Percentiles rank a stretch among this genome's conserved stretches.
Conservation (phyloP, 371 early-diverging fungal species). For the Apophysomyces elegans region DNA sequence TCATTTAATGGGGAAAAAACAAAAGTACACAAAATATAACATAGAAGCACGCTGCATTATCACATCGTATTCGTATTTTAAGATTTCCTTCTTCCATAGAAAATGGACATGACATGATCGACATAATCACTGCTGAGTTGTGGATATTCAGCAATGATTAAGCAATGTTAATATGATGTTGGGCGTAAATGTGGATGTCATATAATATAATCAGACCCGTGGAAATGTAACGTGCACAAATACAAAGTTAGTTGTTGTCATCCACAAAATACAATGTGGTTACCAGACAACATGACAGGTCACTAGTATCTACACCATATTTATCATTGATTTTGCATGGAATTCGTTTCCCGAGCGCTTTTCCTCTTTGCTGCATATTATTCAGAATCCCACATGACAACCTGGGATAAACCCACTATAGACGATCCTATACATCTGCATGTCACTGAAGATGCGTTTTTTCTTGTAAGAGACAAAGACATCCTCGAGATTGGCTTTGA, state of each 20-base stretch:
- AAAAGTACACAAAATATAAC: not conserved
- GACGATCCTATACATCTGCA: slow-evolving; percentile 21
- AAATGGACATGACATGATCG: too few species aligned
- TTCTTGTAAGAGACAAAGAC: slow-evolving; percentile 21
- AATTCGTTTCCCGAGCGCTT: not conserved
- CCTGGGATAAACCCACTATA: not conserved
- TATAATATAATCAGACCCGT: too few species aligned
- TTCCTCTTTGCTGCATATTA: not conserved
- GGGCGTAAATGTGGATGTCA: too few species aligned
- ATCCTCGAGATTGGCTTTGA: slow-evolving; percentile 37
- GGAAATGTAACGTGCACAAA: too few species aligned
- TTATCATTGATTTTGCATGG: not conserved
- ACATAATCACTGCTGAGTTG: too few species aligned
- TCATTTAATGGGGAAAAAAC: not conserved
- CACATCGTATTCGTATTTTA: too few species aligned
- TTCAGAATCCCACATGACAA: not conserved
- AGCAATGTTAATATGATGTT: too few species aligned
- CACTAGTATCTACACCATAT: not conserved
- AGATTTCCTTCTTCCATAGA: too few species aligned
- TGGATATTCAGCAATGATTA: too few species aligned
- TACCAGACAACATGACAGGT: not conserved
- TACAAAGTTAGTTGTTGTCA: too few species aligned
- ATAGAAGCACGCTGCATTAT: not conserved
- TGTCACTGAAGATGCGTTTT: slow-evolving; percentile 29
- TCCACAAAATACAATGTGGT: too few species aligned